Percentiles rank a stretch among this genome's conserved stretches.
Conservation (phyloP, 2,329 filamentous ascomycete species). For the Trichoderma hamatum region DNA sequence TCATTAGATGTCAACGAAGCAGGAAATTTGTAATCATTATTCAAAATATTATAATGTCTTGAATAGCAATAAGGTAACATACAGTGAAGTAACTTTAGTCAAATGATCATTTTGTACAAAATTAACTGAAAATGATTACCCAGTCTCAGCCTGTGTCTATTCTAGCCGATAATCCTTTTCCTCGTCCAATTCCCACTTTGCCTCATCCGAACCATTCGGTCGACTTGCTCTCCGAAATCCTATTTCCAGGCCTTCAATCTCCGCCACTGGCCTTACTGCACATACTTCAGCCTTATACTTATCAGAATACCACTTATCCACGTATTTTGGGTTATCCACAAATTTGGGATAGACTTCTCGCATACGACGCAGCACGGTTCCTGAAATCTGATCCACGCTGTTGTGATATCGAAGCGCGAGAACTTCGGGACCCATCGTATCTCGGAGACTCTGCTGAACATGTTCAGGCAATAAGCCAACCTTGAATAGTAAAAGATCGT, state of each 20-base stretch:
- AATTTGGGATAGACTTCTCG: constrained; percentile 55
- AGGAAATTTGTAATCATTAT: neutral
- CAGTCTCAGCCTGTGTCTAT: neutral
- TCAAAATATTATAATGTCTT: too few relatives aligned
- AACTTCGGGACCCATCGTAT: constrained; percentile 55
- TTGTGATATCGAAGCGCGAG: constrained; percentile 61
- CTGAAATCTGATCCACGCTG: constrained; percentile 67
- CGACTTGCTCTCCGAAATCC: constrained; percentile 49
- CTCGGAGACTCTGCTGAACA: constrained; percentile 56
- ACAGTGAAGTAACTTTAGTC: too few relatives aligned
- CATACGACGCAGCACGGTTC: constrained; percentile 60
- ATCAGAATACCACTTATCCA: constrained; percentile 53
- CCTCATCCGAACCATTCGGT: constrained; percentile 60
- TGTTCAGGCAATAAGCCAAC: constrained; percentile 58
- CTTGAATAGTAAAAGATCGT: constrained; percentile 67
- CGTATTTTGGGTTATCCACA: constrained; percentile 51
- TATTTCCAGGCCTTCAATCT: constrained; percentile 48
- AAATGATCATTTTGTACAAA: neutral
- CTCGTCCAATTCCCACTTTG: constrained; percentile 59
- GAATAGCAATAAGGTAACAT: too few relatives aligned
- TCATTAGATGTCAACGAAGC: neutral
- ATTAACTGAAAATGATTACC: neutral
- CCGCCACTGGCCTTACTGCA: constrained; percentile 50
- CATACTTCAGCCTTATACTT: constrained; percentile 46
- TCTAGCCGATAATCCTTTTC: constrained; percentile 38